Conservation (phyloP, 129 eudicot species). For the Artemisia argyi region DNA sequence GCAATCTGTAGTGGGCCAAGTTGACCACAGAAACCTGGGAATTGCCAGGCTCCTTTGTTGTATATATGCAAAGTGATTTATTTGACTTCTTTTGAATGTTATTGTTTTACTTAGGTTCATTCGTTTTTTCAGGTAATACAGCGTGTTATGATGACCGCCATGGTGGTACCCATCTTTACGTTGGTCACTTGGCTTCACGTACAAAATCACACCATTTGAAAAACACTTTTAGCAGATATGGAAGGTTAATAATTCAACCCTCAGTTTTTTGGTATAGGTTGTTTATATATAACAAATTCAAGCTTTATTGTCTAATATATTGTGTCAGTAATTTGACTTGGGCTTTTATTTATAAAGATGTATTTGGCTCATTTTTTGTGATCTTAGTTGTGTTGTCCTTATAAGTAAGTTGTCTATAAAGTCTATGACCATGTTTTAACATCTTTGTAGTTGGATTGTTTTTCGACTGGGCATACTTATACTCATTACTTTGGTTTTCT, state of each 20-base stretch:
- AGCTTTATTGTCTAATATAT: constrained; percentile 10
- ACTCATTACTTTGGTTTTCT: no score
- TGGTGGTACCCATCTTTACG: constrained; percentile 81
- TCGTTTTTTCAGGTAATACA: constrained; percentile 43
- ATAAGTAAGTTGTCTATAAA: constrained; percentile 2
- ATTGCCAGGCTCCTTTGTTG: no score
- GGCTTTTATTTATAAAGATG: background rate
- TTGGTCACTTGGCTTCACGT: constrained; percentile 79
- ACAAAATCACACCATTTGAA: constrained; percentile 83
- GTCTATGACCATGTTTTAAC: constrained; percentile 1
- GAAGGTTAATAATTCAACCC: constrained; percentile 53
- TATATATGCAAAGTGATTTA: constrained; percentile 6
- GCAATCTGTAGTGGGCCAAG: no score
- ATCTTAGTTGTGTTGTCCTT: constrained; percentile 1
- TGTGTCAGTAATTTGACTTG: background rate
- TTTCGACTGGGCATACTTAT: no score
- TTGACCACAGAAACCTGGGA: no score
- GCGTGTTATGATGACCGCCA: constrained; percentile 79
- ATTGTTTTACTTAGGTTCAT: background rate
- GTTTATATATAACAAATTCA: background rate
- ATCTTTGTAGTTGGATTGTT: background rate
- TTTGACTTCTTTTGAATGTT: no score
- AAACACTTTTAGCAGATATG: constrained; percentile 81
- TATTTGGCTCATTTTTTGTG: constrained; percentile 1
- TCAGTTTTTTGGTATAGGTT: background rate